Evolutionary conservation across 139 green algal genomes (phyloP), one percentile per base, ranked within the genome.

Genomic region (Coelastrella sp.): DNA sequence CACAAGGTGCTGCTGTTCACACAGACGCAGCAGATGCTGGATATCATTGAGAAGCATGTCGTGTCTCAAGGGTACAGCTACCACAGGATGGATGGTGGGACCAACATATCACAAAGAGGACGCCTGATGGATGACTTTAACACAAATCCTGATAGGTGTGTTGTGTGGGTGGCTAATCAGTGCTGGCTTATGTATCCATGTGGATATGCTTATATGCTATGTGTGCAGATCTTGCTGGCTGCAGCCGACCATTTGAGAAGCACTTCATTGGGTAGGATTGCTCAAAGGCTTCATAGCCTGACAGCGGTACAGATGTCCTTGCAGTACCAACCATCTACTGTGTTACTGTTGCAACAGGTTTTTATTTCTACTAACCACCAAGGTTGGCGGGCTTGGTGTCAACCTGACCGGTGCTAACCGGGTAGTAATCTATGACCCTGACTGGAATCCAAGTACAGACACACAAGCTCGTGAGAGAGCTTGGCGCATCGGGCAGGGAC

Each of bases 11-110:
- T 98, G 87, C 73, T 98, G 16, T 98, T 98, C 93, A 95, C 92
- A 0, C 97, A 99, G 97, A 99, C 97, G 61, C 97, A 99, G 94
- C 97, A 99, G 94, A 99, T 99, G 98, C 95, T 99, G 85, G 98
- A 99, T 94, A 99, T 99, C 79, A 1, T 99, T 66, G 97, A 99
- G 94, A 93, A 90, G 77, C 82, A 93, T 16, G 82, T 75, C 23
- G 83, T 93, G 82, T 47, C 19, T 10, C 65, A 74, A 57, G 93
- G 94, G 58, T 95, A 95, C 76, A 87, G n/a, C 64, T 99, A 98
- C 93, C 95, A 97, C 81, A 93, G 98, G 87, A 99, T 99, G 98
- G 98, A 99, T 85, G 98, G 98, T 74, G 90, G 23, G 83, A 99
- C 98, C 4, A 60, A 94, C 11, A 91, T 99, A n/a, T 83, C 58